A percentile compares a stretch with the other conserved stretches of the same genome.
These are phyloP conservation scores for Cystobasidium pallidum DNA, from an alignment of 1,284 basidiomycete genomes.

Conservation along the genomic window DNA sequence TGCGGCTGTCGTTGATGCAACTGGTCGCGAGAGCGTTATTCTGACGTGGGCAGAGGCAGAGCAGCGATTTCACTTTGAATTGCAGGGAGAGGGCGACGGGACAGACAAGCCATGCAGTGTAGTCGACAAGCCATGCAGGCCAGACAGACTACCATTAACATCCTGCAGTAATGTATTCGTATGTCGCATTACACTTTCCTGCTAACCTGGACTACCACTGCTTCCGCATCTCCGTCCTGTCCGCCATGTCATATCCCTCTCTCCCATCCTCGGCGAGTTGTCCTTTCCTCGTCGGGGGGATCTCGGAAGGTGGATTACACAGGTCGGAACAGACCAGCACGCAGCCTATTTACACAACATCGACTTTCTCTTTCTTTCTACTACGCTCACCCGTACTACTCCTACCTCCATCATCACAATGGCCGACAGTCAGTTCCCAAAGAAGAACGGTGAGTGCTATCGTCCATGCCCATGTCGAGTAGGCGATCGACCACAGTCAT, in stretches of 20 bases:
- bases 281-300: background rate
- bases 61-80: background rate
- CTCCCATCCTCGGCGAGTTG: background rate
- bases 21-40: background rate
- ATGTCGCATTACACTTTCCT: too few species aligned
- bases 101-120: background rate
- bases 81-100: background rate
- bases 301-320: background rate
- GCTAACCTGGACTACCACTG: too few species aligned
- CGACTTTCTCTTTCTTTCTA: background rate
- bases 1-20: background rate
- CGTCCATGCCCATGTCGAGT: background rate
- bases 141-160: too few species aligned
- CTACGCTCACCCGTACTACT: background rate
- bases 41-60: slow-evolving; percentile 6
- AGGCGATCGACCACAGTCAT: too few species aligned
- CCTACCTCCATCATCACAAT: background rate
- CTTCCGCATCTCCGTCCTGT: too few species aligned
- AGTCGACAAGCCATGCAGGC: too few species aligned
- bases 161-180: too few species aligned
- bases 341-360: background rate
- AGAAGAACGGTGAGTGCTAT: slow-evolving; percentile 15
- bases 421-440: background rate
- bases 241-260: too few species aligned
- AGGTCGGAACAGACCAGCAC: too few species aligned